Conservation (phyloP, 2,329 filamentous ascomycete species). For the Neoascochyta sp. region DNA sequence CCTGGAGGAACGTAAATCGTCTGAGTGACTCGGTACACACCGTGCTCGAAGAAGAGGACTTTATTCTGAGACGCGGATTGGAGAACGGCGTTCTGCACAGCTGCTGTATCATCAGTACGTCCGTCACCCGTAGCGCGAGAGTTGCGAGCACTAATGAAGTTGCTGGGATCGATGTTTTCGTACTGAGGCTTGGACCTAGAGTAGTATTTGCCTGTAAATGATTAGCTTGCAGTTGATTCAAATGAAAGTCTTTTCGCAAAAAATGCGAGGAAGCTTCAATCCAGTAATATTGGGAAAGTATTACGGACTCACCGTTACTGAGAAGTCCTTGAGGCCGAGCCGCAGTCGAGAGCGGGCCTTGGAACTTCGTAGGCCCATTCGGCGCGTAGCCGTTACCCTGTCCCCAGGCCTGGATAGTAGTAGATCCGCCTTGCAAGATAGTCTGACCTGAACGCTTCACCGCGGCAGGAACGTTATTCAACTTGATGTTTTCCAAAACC, state of each 20-base stretch:
- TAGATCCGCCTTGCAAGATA: slow-evolving; percentile 31
- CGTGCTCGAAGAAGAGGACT: slow-evolving; percentile 58
- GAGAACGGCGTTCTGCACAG: slow-evolving; percentile 72
- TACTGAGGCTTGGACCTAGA: slow-evolving; percentile 51
- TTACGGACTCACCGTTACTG: too few species aligned
- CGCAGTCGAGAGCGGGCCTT: slow-evolving; percentile 47
- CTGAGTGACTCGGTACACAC: slow-evolving; percentile 55
- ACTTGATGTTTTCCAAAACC: slow-evolving; percentile 53
- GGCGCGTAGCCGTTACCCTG: slow-evolving; percentile 38
- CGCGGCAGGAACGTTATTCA: slow-evolving; percentile 34
- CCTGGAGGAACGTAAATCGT: slow-evolving; percentile 61
- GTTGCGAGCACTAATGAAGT: slow-evolving; percentile 55
- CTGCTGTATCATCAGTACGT: slow-evolving; percentile 74
- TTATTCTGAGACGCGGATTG: slow-evolving; percentile 53
- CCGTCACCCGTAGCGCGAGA: slow-evolving; percentile 71
- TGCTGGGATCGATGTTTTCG: slow-evolving; percentile 50
- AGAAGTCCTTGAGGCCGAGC: slow-evolving; percentile 48
- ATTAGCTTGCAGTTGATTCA: too few species aligned
- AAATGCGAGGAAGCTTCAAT: too few species aligned
- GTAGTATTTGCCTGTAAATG: slow-evolving; percentile 52
- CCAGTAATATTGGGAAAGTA: too few species aligned
- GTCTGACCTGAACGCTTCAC: slow-evolving; percentile 26
- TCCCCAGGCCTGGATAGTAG: slow-evolving; percentile 35
- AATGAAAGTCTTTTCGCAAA: too few species aligned
- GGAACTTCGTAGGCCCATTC: slow-evolving; percentile 45